Base-by-base conservation (phyloP, 2,329 filamentous ascomycete genomes). In the Cladobotryum protrusum region DNA sequence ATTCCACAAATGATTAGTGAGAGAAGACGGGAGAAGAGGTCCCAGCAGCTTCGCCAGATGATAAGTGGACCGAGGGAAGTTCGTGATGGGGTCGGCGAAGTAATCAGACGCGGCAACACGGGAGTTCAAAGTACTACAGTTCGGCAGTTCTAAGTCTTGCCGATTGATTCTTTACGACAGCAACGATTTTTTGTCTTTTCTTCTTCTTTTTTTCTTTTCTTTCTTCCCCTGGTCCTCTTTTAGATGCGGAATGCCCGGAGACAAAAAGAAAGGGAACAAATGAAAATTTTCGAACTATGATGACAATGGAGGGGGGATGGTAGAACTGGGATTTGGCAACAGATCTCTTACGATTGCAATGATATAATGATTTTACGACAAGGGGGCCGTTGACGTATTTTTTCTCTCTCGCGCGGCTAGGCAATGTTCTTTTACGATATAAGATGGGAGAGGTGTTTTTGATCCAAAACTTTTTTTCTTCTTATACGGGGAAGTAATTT, bases 51-150 rank as follows among this genome's bases (percentile, higher is more conserved):
- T 47, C 72, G 81, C 7, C 69, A 75, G 55, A 83, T 74, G 63
- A 85, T 85, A 41, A 82, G 79, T 52, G 74, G 72, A 5, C 82
- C 82, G 0, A 72, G 67, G 19, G 77, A 81, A 58, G 78, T 82
- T 17, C 68, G 78, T 20, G 79, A 82, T 54, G 78, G 78, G 3
- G 76, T 82, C 3, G 77, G 73, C 13, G 79, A 82, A 29, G 73
- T 82, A 43, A 75, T 82, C 42, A 69, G 75, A 45, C 67, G 71
- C 34, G 72, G 67, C 37, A 57, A 57, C 12, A 48, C 51, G 14
- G 54, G 56, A 47, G 55, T 56, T 20, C 37, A 41, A 5, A 4
- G 29, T 12, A 35, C 37, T 12, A 35, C 37, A 33, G 33, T 37
- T 39, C 35, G 36, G 32, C 47, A 43, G 12, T 43, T 52, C 32